phyloP scores from a whole-genome alignment of 352 stramenopile genomes.

The Pythium phragmitis region DNA sequence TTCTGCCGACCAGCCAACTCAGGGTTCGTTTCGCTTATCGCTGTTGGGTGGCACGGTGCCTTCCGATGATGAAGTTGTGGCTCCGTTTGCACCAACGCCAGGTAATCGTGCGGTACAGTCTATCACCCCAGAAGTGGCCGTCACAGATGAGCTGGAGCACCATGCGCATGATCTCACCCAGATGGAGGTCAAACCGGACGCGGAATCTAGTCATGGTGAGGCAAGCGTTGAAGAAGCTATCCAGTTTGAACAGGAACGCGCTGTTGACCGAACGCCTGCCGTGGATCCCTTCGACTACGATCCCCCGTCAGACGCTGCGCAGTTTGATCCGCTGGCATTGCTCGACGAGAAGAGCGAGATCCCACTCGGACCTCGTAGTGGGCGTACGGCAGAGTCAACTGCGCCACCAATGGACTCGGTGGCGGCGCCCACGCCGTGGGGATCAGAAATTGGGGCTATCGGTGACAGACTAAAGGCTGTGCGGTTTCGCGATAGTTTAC shows the following conservation, averaged over 20 bases:
- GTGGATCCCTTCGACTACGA: background rate
- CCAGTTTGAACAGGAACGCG: background rate
- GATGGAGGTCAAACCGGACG: background rate
- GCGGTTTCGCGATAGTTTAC: constrained; percentile 19
- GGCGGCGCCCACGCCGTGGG: background rate
- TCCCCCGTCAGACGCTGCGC: background rate
- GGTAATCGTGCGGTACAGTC: background rate
- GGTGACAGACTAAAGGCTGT: constrained; percentile 14
- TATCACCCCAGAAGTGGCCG: background rate
- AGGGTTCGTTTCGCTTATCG: background rate
- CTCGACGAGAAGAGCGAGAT: constrained; percentile 13
- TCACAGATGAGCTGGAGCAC: background rate
- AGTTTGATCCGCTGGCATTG: constrained; percentile 16
- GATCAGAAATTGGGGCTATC: background rate
- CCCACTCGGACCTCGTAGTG: background rate
- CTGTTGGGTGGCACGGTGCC: background rate
- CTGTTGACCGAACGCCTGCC: background rate
- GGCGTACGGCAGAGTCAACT: no score
- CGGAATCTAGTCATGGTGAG: background rate
- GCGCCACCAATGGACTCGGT: background rate
- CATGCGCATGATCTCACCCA: background rate
- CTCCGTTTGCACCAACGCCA: background rate
- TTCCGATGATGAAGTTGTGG: constrained; percentile 1
- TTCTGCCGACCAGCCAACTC: background rate
- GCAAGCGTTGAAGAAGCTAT: background rate